Base-by-base conservation (phyloP, 768 basidiomycete genomes). In the Calocybe cyanea region DNA sequence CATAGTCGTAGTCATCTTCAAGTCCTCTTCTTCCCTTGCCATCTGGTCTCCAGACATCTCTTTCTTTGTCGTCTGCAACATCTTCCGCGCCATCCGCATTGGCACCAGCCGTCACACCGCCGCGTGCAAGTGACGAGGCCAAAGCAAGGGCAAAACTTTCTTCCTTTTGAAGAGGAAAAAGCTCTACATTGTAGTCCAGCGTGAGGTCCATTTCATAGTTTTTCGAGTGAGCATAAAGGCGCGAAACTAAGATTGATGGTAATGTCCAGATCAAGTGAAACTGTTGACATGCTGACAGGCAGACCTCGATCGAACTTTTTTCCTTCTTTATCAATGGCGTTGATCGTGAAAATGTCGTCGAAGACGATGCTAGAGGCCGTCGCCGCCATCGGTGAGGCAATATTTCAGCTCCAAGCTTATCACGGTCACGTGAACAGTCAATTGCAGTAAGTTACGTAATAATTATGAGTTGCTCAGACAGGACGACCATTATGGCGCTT, bases 241-340 rank as follows among this genome's bases (percentile, higher is more conserved):
- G 83, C 18, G 95, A 95, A 28, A 99, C 96, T 97, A 11, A n/a
- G n/a, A n/a, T n/a, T n/a, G n/a, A n/a, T n/a, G 40, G 7, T 20
- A 23, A 25, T 23, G 41, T 41, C 51, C 41, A 44, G 24, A 42
- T 43, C 15, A n/a, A 13, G 23, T 28, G 25, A 11, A 17, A 20
- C 5, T 28, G 11, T 23, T 21, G 19, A 31, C 2, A 36, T 23
- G 15, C 43, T 30, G 21, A 38, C 17, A 34, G 30, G 45, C 82
- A 38, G 46, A 94, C 95, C 95, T 84, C 95, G 75, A 67, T 99
- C 96, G 57, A 97, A 99, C 64, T 94, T 96, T 73, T 89, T 96
- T 38, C 95, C 95, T 56, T 93, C 94, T 64, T 81, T 83, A 71
- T 94, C 85, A 40, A 94, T 88, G 35, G 67, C 83, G 54, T 79